Percentiles rank a stretch among this genome's conserved stretches.
Evolutionary conservation across 352 stramenopile species (phyloP).

Genomic region (Globisporangium abappressorium): DNA sequence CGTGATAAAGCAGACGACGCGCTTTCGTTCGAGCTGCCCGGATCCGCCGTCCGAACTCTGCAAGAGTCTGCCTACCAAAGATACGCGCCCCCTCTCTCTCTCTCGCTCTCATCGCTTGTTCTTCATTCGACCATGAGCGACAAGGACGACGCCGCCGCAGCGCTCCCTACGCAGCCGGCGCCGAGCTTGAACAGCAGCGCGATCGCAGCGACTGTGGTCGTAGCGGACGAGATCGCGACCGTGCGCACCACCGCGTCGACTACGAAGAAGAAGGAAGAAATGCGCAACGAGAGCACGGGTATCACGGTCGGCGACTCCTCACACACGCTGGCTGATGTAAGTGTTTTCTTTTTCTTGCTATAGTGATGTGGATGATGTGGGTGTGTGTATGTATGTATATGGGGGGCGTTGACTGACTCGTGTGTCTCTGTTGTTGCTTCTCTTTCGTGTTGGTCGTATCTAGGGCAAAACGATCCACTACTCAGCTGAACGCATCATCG

Average conservation of each 20-base stretch:
- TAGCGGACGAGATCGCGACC: slow-evolving; percentile 29
- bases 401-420: not conserved
- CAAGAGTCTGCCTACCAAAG: not conserved
- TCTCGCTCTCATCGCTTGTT: not conserved
- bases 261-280: slow-evolving; percentile 72
- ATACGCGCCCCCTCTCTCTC: not conserved
- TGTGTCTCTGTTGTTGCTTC: slow-evolving; percentile 9
- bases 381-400: not conserved
- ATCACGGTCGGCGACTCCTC: slow-evolving; percentile 81
- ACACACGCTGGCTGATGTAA: slow-evolving; percentile 79
- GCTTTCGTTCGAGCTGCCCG: not conserved
- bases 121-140: slow-evolving; percentile 10
- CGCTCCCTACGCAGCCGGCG: slow-evolving; percentile 1
- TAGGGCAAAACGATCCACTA: slow-evolving; percentile 93
- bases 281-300: slow-evolving; percentile 82
- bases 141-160: not conserved
- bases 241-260: slow-evolving; percentile 38
- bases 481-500: slow-evolving; percentile 98
- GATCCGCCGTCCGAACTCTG: not conserved
- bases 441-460: too few species aligned
- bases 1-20: not conserved
- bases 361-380: not conserved
- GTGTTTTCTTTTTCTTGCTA: slow-evolving; percentile 13
- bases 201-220: not conserved
- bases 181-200: slow-evolving; percentile 15